Evolutionary conservation across 1,139 yeast genomes (phyloP).

Genomic region (Pichia sp.): DNA sequence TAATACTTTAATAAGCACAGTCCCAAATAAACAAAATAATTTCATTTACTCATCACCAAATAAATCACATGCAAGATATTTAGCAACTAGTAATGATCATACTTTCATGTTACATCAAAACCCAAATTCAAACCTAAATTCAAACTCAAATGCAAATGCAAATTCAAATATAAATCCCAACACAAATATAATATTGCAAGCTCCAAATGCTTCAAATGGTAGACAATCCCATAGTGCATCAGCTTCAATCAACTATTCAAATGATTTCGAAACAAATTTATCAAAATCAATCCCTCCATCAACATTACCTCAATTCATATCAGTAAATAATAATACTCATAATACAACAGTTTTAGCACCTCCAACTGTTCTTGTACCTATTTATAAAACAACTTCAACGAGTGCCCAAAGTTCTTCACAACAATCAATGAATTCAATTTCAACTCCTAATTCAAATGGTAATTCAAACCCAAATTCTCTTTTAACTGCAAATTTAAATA

Average conservation of each 20-base stretch:
- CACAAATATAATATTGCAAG: background rate
- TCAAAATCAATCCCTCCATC: background rate
- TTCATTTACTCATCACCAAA: slow-evolving; percentile 4
- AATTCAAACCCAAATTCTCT: no score
- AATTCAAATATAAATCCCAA: no score
- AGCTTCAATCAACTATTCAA: slow-evolving; percentile 1
- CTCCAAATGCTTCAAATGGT: background rate
- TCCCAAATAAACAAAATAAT: background rate
- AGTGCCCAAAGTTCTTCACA: slow-evolving; percentile 1
- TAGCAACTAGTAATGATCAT: slow-evolving; percentile 15
- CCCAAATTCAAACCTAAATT: background rate
- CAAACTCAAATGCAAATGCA: background rate
- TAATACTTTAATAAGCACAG: background rate
- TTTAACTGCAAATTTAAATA: no score
- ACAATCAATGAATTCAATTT: background rate
- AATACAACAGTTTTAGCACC: slow-evolving; percentile 1
- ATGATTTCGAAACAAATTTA: background rate
- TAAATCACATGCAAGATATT: slow-evolving; percentile 4
- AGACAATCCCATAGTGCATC: slow-evolving; percentile 6
- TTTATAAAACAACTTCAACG: slow-evolving; percentile 3
- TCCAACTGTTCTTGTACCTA: slow-evolving; percentile 10
- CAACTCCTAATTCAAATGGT: no score
- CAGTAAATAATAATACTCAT: background rate
- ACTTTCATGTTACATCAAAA: slow-evolving; percentile 1
- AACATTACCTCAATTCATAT: slow-evolving; percentile 5